Conservation (phyloP, 2,329 filamentous ascomycete species). For the Hypoxylon sp. region DNA sequence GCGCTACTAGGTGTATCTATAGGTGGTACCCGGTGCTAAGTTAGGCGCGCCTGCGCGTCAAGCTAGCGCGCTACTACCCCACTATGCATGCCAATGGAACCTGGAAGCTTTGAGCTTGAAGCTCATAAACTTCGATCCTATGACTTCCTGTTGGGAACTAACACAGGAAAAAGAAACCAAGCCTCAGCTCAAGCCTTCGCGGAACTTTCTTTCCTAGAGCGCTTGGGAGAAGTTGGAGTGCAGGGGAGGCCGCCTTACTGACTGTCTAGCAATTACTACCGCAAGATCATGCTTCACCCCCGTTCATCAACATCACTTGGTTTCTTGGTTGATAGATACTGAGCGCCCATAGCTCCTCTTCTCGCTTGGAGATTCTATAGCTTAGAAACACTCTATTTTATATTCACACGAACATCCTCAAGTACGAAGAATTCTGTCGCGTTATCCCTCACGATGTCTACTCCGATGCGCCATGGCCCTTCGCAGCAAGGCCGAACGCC, state of each 20-base stretch:
- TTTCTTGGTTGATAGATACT: conserved; percentile 9
- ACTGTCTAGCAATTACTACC: not conserved
- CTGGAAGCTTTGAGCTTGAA: conserved; percentile 2
- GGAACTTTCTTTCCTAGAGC: not conserved
- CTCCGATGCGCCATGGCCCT: conserved; percentile 57
- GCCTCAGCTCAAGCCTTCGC: not conserved
- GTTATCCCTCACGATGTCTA: conserved; percentile 51
- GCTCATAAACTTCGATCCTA: not conserved
- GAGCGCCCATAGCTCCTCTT: not conserved
- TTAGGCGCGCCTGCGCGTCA: conserved; percentile 10
- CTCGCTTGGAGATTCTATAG: not conserved
- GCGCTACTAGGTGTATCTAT: not conserved
- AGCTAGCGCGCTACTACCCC: conserved; percentile 14
- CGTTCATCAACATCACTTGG: not conserved
- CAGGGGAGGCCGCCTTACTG: conserved; percentile 1
- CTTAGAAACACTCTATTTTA: not conserved
- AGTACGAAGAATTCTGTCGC: not conserved
- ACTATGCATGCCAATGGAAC: conserved; percentile 1
- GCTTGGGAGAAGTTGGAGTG: conserved; percentile 9
- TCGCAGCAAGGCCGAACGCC: conserved; percentile 68
- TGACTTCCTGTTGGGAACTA: not conserved
- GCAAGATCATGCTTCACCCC: conserved; percentile 10
- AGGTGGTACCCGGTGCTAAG: not conserved
- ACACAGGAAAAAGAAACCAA: not conserved
- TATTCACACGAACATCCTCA: not conserved